Evolutionary conservation across 495 filamentous ascomycete species (phyloP), one percentile per base, ranked within the genome.

Genomic region (Aspergillus ostianus): DNA sequence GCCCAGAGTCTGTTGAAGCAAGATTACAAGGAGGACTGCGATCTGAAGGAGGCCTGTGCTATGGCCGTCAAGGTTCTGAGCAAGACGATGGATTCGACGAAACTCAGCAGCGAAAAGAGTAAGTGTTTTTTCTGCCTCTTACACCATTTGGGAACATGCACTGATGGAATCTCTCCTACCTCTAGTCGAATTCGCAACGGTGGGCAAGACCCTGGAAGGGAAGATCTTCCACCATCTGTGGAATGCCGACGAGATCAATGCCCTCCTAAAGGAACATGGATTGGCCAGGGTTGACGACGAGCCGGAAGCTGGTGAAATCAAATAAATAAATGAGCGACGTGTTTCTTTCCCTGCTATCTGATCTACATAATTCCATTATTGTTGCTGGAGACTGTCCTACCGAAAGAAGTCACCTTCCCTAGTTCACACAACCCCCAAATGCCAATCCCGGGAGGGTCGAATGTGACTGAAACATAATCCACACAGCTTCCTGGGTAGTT

Each of bases 21-120:
- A 73, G 94, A 99, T 74, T 99, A 98, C 78, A 96, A 98, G 83
- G 94, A 98, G 77, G 91, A 97, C 64, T 96, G 90, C 69, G 86
- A 90, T 62, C 76, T 99, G 71, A 91, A 96, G 82, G 93, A 98
- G 81, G 94, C 94, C 7, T 98, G 94, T 78, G 93, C 86, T 46
- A 87, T 97, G 85, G 94, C 94, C 20, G 93, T 99, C 66, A 99
- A 99, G 85, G 94, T 98, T 56, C 78, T 99, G 63, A 97, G 93
- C 84, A 99, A 99, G 86, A 99, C 94, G 4, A 99, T 99, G 95
- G 94, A 99, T 75, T 93, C 91, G 47, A 97, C 94, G 6, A 98
- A 96, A 82, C 76, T 99, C 68, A 96, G 91, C 82, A 97, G 92
- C 69, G 93, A 98, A 81, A 99, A 99, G 84, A 97, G 93, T 96